A percentile compares a stretch with the other conserved stretches of the same genome.
Evolutionary conservation across 1,284 basidiomycete species (phyloP).

Genomic region (Malassezia yamatoensis): DNA sequence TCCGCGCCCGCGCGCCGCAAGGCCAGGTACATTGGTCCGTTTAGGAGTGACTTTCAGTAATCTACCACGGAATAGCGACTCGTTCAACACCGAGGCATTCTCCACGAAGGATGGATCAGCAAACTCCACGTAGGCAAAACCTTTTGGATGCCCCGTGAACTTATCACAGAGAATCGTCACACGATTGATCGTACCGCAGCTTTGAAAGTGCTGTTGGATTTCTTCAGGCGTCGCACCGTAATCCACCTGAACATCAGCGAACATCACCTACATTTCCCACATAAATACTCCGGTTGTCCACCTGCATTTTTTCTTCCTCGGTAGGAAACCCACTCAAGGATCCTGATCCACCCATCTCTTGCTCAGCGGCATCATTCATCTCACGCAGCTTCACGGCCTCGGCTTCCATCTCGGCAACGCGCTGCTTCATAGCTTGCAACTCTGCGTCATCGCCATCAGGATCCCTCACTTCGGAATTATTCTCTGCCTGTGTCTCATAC

Average conservation of each 20-base stretch:
- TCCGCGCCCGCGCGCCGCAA: slow-evolving; percentile 33
- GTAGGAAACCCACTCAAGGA: slow-evolving; percentile 22
- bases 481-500: neutral
- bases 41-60: slow-evolving; percentile 63
- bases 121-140: slow-evolving; percentile 98
- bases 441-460: slow-evolving; percentile 47
- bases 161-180: slow-evolving; percentile 99
- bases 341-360: slow-evolving; percentile 55
- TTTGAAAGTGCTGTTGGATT: slow-evolving; percentile 92
- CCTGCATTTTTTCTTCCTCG: slow-evolving; percentile 53
- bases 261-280: slow-evolving; percentile 76
- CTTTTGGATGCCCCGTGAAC: slow-evolving; percentile 98
- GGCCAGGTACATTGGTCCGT: slow-evolving; percentile 44
- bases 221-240: slow-evolving; percentile 96
- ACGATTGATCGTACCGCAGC: slow-evolving; percentile 94
- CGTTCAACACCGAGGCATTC: slow-evolving; percentile 87
- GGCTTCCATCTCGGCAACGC: slow-evolving; percentile 66
- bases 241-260: slow-evolving; percentile 63
- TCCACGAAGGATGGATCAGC: slow-evolving; percentile 85
- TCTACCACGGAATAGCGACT: slow-evolving; percentile 83
- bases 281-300: slow-evolving; percentile 82
- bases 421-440: slow-evolving; percentile 68
- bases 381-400: slow-evolving; percentile 80
- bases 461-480: slow-evolving; percentile 12
- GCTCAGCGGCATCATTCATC: slow-evolving; percentile 76